Percentiles rank a stretch among this genome's conserved stretches.
Evolutionary conservation across 1,284 basidiomycete species (phyloP).

Genomic region (Moesziomyces sp.): DNA sequence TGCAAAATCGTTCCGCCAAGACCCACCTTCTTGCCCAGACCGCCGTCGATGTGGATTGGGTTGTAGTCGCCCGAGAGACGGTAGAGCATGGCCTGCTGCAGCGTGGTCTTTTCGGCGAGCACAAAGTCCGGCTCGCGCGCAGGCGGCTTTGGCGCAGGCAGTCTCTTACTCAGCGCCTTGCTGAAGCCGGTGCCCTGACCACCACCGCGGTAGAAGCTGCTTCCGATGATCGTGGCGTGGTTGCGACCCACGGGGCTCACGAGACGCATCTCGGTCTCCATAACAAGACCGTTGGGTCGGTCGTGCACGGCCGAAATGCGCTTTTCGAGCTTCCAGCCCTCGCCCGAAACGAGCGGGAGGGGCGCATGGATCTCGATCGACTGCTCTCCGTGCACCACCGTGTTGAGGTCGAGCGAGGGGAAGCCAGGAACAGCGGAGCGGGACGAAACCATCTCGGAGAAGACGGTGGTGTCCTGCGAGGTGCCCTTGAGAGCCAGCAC

Average conservation of each 20-base stretch:
- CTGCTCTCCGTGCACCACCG: constrained; percentile 69
- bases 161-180: constrained; percentile 44
- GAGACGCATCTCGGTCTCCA: constrained; percentile 55
- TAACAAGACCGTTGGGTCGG: constrained; percentile 53
- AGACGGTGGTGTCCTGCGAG: constrained; percentile 61
- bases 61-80: constrained; percentile 60
- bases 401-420: constrained; percentile 66
- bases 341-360: constrained; percentile 56
- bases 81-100: constrained; percentile 58
- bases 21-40: constrained; percentile 51
- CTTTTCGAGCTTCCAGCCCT: constrained; percentile 61
- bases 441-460: constrained; percentile 57
- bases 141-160: constrained; percentile 42
- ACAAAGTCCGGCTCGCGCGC: constrained; percentile 44
- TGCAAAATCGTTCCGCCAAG: constrained; percentile 60
- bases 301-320: constrained; percentile 57
- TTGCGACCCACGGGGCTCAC: constrained; percentile 49
- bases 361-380: constrained; percentile 65
- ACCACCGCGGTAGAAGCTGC: constrained; percentile 60
- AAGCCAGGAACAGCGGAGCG: constrained; percentile 49
- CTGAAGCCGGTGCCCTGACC: constrained; percentile 54
- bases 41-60: constrained; percentile 60
- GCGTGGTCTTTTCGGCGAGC: constrained; percentile 40
- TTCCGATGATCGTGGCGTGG: constrained; percentile 57
- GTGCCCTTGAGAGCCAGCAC: constrained; percentile 64